Evolutionary conservation across 345 rosid species (phyloP).

Genomic region (Ceriops decandra): DNA sequence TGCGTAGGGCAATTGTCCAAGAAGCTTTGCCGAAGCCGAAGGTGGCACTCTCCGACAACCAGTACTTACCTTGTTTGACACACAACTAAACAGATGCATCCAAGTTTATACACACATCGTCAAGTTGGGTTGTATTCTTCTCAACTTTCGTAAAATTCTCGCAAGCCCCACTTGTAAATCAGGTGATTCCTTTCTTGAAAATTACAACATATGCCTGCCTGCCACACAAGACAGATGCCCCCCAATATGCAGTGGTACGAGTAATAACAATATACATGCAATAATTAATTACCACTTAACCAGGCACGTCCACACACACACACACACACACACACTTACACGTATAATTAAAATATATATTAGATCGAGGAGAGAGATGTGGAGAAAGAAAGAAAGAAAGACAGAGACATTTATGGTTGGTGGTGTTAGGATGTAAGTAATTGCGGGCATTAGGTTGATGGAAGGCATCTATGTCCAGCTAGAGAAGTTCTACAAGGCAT

Average conservation of each 20-base stretch:
- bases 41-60: no score
- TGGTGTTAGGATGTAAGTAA: conserved; percentile 19
- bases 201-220: conserved; percentile 6
- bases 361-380: background rate
- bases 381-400: background rate
- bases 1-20: no score
- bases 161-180: conserved; percentile 6
- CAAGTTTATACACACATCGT: background rate
- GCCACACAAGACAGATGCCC: background rate
- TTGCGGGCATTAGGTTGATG: conserved; percentile 16
- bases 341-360: no score
- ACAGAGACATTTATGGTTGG: conserved; percentile 5
- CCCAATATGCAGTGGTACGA: no score
- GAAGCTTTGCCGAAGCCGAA: no score
- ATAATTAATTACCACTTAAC: background rate
- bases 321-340: background rate
- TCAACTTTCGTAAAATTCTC: conserved; percentile 7
- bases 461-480: conserved; percentile 21
- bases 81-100: background rate
- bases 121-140: background rate
- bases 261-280: background rate
- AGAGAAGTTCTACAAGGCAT: conserved; percentile 23
- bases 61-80: background rate
- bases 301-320: no score
- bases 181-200: background rate